Conservation (phyloP, 139 green algal genomes). For the Coccomyxa sp. region DNA sequence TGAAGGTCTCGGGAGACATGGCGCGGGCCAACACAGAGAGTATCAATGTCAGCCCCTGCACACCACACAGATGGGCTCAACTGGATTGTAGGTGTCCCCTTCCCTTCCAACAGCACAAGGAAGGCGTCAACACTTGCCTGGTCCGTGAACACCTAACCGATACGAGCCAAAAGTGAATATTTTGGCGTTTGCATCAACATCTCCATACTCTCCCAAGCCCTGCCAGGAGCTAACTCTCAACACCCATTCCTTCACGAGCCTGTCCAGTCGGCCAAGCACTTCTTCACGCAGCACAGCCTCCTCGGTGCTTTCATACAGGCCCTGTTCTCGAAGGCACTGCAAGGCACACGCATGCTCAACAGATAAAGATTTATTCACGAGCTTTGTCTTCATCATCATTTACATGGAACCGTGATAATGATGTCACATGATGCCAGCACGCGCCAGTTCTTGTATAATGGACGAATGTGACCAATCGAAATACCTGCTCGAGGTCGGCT, state of each 20-base stretch:
- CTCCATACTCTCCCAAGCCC: conserved; percentile 1
- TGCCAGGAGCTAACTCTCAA: conserved; percentile 19
- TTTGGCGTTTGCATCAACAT: conserved; percentile 69
- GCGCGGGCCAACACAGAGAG: conserved; percentile 83
- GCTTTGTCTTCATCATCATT: not conserved
- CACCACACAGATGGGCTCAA: not conserved
- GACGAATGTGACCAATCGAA: no score
- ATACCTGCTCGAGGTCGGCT: no score
- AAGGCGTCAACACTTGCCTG: conserved; percentile 36
- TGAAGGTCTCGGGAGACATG: conserved; percentile 73
- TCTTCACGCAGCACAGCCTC: conserved; percentile 44
- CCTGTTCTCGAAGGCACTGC: conserved; percentile 8
- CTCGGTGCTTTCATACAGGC: conserved; percentile 38
- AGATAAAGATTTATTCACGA: not conserved
- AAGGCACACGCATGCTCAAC: not conserved
- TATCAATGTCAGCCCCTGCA: conserved; percentile 93
- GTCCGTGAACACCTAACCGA: conserved; percentile 88
- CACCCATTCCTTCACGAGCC: conserved; percentile 46
- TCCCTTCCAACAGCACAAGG: not conserved
- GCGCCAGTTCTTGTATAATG: no score
- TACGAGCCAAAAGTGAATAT: conserved; percentile 96
- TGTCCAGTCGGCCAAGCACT: conserved; percentile 44
- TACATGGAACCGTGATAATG: no score
- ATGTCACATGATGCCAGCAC: no score
- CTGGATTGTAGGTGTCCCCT: no score